These are phyloP conservation scores for Hansenula anomala DNA, from an alignment of 1,139 yeast genomes.

Conservation along the genomic window DNA sequence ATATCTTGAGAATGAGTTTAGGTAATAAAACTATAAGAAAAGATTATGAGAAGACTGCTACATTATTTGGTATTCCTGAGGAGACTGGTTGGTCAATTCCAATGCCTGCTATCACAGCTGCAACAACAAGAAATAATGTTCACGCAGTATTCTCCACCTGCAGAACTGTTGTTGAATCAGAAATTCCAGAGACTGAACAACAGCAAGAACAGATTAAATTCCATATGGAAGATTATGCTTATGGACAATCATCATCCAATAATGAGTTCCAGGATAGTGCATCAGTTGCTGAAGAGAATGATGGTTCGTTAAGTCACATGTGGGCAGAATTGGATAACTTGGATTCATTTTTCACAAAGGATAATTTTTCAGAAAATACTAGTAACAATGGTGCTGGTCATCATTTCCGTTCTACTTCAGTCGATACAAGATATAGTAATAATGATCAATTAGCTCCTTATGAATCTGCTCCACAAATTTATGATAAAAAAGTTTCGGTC, in stretches of 20 bases:
- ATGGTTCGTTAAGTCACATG: slow-evolving; percentile 82
- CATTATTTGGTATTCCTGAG: slow-evolving; percentile 92
- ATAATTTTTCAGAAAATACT: slow-evolving; percentile 26
- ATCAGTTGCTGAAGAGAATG: slow-evolving; percentile 48
- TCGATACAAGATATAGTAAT: slow-evolving; percentile 44
- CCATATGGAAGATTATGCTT: slow-evolving; percentile 65
- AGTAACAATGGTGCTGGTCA: slow-evolving; percentile 17
- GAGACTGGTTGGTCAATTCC: slow-evolving; percentile 99
- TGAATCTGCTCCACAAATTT: slow-evolving; percentile 74
- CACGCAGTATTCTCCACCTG: slow-evolving; percentile 95
- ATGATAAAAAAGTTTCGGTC: slow-evolving; percentile 74
- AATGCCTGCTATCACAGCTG: slow-evolving; percentile 87
- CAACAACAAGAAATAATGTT: slow-evolving; percentile 84
- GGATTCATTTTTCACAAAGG: slow-evolving; percentile 87
- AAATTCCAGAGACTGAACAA: slow-evolving; percentile 19
- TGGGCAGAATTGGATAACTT: slow-evolving; percentile 95
- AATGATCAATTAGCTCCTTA: slow-evolving; percentile 41
- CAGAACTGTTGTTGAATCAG: slow-evolving; percentile 24
- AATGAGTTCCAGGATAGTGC: slow-evolving; percentile 30
- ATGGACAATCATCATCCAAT: slow-evolving; percentile 28
- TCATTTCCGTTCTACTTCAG: slow-evolving; percentile 46
- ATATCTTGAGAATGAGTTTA: slow-evolving; percentile 84
- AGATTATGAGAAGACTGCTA: slow-evolving; percentile 81
- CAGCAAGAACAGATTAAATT: slow-evolving; percentile 47
- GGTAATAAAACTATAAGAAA: slow-evolving; percentile 77